phyloP scores from a whole-genome alignment of 2,329 filamentous ascomycete species.

The Achaetomium macrosporum region DNA sequence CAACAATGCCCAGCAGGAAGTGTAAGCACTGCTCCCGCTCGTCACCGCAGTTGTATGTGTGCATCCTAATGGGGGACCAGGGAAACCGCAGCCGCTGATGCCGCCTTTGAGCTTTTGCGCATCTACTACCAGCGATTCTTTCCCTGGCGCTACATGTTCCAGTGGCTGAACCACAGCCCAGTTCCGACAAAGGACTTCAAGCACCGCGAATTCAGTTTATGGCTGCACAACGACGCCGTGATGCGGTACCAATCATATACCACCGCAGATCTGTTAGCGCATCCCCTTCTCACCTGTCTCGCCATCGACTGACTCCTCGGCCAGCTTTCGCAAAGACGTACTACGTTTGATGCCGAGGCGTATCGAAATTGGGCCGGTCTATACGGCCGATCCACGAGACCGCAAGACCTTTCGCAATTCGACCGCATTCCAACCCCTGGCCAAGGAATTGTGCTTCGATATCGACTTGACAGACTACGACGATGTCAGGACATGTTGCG shows the following conservation, averaged over 20 bases:
- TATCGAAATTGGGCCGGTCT: slow-evolving; percentile 98
- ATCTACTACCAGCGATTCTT: slow-evolving; percentile 95
- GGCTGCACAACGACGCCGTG: slow-evolving; percentile 86
- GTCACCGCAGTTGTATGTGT: background rate
- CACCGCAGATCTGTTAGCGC: slow-evolving; percentile 46
- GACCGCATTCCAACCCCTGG: slow-evolving; percentile 74
- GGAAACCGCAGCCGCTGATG: slow-evolving; percentile 39
- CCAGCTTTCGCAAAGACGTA: slow-evolving; percentile 81
- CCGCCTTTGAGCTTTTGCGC: slow-evolving; percentile 76
- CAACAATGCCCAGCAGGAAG: slow-evolving; percentile 33
- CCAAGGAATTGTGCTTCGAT: slow-evolving; percentile 97
- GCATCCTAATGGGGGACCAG: slow-evolving; percentile 26
- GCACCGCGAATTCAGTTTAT: slow-evolving; percentile 94
- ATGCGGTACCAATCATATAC: slow-evolving; percentile 76
- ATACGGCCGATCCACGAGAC: slow-evolving; percentile 88
- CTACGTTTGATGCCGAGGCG: slow-evolving; percentile 81
- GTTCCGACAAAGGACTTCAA: slow-evolving; percentile 81
- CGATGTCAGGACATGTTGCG: slow-evolving; percentile 90
- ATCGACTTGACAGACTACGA: slow-evolving; percentile 99
- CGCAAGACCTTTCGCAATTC: slow-evolving; percentile 80
- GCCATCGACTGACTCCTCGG: slow-evolving; percentile 3
- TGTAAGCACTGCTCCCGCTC: slow-evolving; percentile 8
- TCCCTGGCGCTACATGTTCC: slow-evolving; percentile 89
- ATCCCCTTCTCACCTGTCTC: background rate
- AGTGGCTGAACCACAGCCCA: slow-evolving; percentile 94